Evolutionary conservation across 2,329 filamentous ascomycete species (phyloP).

Genomic region (Lasiodiplodia sp.): DNA sequence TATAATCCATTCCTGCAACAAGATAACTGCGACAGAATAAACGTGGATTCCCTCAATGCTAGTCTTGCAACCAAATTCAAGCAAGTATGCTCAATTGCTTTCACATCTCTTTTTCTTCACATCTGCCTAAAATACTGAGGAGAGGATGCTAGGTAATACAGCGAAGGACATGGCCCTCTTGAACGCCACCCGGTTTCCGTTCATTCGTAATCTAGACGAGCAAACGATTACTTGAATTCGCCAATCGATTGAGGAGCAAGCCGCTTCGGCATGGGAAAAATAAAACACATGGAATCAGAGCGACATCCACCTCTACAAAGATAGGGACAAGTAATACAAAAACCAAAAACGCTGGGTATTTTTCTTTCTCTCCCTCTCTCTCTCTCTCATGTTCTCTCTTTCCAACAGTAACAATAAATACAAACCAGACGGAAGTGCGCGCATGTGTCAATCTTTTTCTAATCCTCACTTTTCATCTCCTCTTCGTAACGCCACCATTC

Average conservation of each 20-base stretch:
- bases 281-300: too few relatives aligned
- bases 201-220: background rate
- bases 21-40: too few relatives aligned
- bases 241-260: background rate
- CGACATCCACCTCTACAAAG: background rate
- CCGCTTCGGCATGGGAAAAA: too few relatives aligned
- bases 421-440: background rate
- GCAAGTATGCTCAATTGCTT: background rate
- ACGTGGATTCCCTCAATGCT: too few relatives aligned
- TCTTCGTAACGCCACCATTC: slow-evolving; percentile 32
- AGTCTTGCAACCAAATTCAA: background rate
- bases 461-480: slow-evolving; percentile 7
- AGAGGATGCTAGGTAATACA: too few relatives aligned
- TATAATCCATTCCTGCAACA: background rate
- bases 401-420: background rate
- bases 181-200: background rate
- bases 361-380: background rate
- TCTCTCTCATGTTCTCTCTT: slow-evolving; percentile 4
- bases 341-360: background rate
- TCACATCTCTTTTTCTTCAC: background rate
- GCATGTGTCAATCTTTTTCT: background rate
- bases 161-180: too few relatives aligned
- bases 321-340: background rate
- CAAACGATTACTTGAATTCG: background rate
- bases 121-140: background rate